phyloP scores from a whole-genome alignment of 192 early-diverging fungal species.

The Lunasporangiospora selenospora region DNA sequence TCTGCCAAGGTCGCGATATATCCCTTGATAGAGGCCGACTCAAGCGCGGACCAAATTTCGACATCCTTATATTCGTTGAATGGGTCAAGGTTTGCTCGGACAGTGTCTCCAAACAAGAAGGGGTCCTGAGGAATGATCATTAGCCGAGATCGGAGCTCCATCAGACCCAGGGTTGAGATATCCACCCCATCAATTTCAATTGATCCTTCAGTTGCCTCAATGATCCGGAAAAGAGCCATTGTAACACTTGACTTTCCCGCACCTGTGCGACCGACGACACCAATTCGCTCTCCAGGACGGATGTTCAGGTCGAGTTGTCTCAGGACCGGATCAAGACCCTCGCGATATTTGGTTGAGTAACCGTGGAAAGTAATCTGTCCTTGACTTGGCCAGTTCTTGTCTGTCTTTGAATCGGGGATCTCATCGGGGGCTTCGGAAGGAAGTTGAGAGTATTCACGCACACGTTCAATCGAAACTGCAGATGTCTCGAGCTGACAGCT shows the following conservation, averaged over 20 bases:
- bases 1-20: slow-evolving; percentile 44
- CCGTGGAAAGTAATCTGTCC: slow-evolving; percentile 58
- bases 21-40: slow-evolving; percentile 56
- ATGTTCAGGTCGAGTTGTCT: slow-evolving; percentile 54
- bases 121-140: slow-evolving; percentile 79
- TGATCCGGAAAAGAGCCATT: slow-evolving; percentile 70
- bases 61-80: slow-evolving; percentile 54
- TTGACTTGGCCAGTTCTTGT: slow-evolving; percentile 57
- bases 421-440: slow-evolving; percentile 58
- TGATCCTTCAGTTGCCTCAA: slow-evolving; percentile 62
- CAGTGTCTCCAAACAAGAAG: slow-evolving; percentile 65
- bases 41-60: slow-evolving; percentile 58
- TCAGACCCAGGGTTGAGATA: slow-evolving; percentile 61
- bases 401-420: slow-evolving; percentile 15
- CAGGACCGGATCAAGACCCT: slow-evolving; percentile 51
- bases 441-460: slow-evolving; percentile 75
- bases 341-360: slow-evolving; percentile 61
- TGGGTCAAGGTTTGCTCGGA: slow-evolving; percentile 65
- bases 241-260: slow-evolving; percentile 74
- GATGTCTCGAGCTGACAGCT: slow-evolving; percentile 15
- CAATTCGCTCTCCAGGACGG: slow-evolving; percentile 61
- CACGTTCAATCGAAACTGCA: slow-evolving; percentile 79
- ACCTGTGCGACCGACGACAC: slow-evolving; percentile 64
- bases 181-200: slow-evolving; percentile 69
- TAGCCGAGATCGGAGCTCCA: slow-evolving; percentile 62